Base-by-base conservation (phyloP, 352 stramenopile species). In the Pythium aquatile region DNA sequence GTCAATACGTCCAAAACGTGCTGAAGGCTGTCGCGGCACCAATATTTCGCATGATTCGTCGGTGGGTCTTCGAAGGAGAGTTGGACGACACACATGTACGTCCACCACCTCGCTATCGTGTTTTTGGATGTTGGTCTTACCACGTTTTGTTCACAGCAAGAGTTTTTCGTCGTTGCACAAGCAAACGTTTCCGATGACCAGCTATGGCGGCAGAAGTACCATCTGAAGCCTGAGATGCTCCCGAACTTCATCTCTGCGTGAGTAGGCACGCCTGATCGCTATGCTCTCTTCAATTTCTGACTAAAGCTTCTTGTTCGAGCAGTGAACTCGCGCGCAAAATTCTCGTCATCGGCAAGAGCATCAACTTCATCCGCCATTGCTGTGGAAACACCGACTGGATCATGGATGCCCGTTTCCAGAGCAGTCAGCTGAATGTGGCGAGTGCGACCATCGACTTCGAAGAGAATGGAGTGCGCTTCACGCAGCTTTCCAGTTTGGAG, bases 321-420 rank as follows among this genome's bases (percentile, higher is more conserved):
- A 96, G 85, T 44, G 87, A 96, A 11, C 75, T 99, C 13, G 96
- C 96, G 2, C 81, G 91, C 26, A 97, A 96, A 39, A 98, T 98
- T 49, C 74, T 99, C 24, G 78, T 97, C 26, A 96, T 99, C 44
- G 97, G 97, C 40, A 99, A 99, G 73, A 98, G 94, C 46, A 99
- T 99, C 68, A 99, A 99, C 79, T 99, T 99, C 58, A 98, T 99
- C 73, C 88, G 97, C 17, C 78, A 91, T 51, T 99, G 94, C 77
- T 98, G 97, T 54, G 80, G 88, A 11, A 94, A 98, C 72, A 87
- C 69, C 9, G 59, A 93, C 75, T 95, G 86, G 86, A 76, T 93
- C 24, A 87, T 93, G 79, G 79, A 92, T 16, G 69, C 75, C 40
- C 70, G 73, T 3, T 58, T 61, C 13, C 65, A 67, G 28, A 63